Evolutionary conservation across 2,329 filamentous ascomycete genomes (phyloP).

Genomic region (Colletotrichum sp.): DNA sequence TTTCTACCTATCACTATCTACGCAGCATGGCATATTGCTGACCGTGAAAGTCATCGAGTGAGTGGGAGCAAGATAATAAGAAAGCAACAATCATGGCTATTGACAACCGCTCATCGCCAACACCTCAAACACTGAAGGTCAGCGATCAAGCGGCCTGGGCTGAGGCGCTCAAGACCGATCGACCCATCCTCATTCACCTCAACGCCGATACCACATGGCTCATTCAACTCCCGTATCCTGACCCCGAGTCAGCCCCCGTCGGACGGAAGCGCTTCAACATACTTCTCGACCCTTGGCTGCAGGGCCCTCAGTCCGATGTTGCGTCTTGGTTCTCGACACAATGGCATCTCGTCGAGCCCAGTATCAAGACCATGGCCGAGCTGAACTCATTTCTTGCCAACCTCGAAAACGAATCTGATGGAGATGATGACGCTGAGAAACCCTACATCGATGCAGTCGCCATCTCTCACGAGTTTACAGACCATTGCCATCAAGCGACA

Average conservation of each 20-base stretch:
- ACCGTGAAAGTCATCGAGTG: not conserved
- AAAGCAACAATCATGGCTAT: not conserved
- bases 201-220: conserved; percentile 74
- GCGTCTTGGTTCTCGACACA: conserved; percentile 70
- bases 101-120: not conserved
- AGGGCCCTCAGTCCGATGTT: conserved; percentile 67
- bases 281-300: conserved; percentile 70
- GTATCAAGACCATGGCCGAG: conserved; percentile 58
- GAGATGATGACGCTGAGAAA: conserved; percentile 21
- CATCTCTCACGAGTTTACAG: conserved; percentile 71
- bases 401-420: conserved; percentile 42
- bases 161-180: conserved; percentile 5
- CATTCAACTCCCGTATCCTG: conserved; percentile 65
- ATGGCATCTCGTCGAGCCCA: conserved; percentile 62
- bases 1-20: not conserved
- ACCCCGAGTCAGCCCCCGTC: conserved; percentile 41
- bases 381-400: conserved; percentile 56
- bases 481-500: conserved; percentile 70
- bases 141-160: conserved; percentile 1
- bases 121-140: not conserved
- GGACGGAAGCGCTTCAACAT: conserved; percentile 65
- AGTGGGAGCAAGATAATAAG: not conserved
- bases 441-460: conserved; percentile 62
- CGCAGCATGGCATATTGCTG: not conserved
- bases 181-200: conserved; percentile 63